Evolutionary conservation across 805 yeast species (phyloP).

Genomic region (Candida maltosa): DNA sequence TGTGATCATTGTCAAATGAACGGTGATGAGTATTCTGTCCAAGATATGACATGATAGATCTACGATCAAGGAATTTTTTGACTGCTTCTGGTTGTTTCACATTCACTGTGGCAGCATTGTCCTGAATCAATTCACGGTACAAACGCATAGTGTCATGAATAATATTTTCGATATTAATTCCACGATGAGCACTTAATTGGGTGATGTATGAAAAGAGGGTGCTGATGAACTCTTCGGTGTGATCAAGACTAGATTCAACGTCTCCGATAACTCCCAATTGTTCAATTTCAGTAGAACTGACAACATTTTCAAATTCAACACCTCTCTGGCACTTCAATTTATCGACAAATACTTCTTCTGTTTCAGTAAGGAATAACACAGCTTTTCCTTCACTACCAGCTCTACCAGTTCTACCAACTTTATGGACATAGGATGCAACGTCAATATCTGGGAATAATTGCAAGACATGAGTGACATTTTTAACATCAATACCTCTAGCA

Average conservation of each 20-base stretch:
- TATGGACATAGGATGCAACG: slow-evolving; percentile 79
- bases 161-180: slow-evolving; percentile 19
- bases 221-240: slow-evolving; percentile 20
- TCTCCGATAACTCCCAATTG: slow-evolving; percentile 11
- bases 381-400: slow-evolving; percentile 82
- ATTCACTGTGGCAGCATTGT: slow-evolving; percentile 3
- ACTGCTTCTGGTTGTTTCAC: too few relatives aligned
- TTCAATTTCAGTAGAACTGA: slow-evolving; percentile 36
- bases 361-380: slow-evolving; percentile 50
- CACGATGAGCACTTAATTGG: slow-evolving; percentile 14
- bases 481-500: slow-evolving; percentile 96
- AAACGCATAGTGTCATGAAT: slow-evolving; percentile 30
- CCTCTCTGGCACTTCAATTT: slow-evolving; percentile 48
- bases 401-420: slow-evolving; percentile 95
- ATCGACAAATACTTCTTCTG: slow-evolving; percentile 55
- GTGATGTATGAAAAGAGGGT: slow-evolving; percentile 27
- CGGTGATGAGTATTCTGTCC: too few relatives aligned
- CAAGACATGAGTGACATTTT: slow-evolving; percentile 77
- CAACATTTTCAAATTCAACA: slow-evolving; percentile 48
- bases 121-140: slow-evolving; percentile 15
- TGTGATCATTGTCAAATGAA: too few relatives aligned
- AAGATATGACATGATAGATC: too few relatives aligned
- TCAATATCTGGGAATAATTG: slow-evolving; percentile 79
- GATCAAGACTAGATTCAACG: slow-evolving; percentile 15
- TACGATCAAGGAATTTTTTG: too few relatives aligned